Base-by-base conservation (phyloP, 306 rosid genomes). In the Luffa aegyptiaca region DNA sequence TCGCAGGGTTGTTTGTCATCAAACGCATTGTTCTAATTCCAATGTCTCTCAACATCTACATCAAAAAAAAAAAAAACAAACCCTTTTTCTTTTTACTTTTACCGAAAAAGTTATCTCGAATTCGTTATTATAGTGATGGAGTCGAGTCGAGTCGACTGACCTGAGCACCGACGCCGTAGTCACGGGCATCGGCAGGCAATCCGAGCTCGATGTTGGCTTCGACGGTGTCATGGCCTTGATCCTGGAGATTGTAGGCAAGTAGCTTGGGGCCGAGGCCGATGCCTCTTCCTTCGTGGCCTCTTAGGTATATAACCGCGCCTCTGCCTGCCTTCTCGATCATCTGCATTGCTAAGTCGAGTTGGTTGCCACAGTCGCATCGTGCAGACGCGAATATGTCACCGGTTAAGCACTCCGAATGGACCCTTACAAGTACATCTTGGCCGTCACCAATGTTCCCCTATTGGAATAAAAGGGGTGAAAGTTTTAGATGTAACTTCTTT, bases 251-350 rank as follows among this genome's bases (percentile, higher is more conserved):
- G 78, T 90, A 90, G 71, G 98, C 98, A 53, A 84, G 82, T 13
- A 94, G 94, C 83, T 94, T 94, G 86, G 91, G 98, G 35, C 96
- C 98, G 6, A 92, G 83, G 31, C 96, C 94, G 66, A 94, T 89
- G 57, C 98, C 97, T 85, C 97, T 85, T 78, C 98, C 97, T 88
- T 94, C 98, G 26, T 92, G 98, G 55, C 98, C 98, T 81, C 94
- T 84, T 59, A 94, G 94, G 85, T 94, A 94, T 5, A 92, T 93
- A 17, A 94, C 85, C 20, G 82, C 92, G 80, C 97, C 97, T 82
- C 93, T 88, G 2, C 89, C 97, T 4, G 90, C 93, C 83, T 90
- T 85, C 74, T 90, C 98, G 0, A 92, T 88, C 12, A 90, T 51
- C 80, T 84, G 83, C 98, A 94, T 86, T 39, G 97, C 98, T 83